Evolutionary conservation across 768 basidiomycete species (phyloP).

Genomic region (Myochromella boudieri): DNA sequence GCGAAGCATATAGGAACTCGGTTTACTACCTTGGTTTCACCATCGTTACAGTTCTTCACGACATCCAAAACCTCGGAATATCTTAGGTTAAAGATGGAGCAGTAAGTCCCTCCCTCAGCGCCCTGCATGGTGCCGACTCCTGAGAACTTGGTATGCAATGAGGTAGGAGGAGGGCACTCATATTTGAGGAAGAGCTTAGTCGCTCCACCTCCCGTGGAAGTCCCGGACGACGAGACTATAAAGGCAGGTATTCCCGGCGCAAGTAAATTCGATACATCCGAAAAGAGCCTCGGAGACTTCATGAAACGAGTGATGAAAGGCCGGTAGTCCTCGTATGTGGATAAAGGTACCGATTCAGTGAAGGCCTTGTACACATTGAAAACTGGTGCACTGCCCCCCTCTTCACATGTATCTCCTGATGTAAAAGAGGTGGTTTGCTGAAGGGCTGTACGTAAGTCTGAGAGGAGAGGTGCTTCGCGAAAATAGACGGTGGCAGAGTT

Average conservation of each 20-base stretch:
- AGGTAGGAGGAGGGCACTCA: conserved; percentile 2
- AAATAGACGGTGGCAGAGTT: conserved; percentile 3
- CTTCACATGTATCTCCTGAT: neutral
- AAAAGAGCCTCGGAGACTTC: conserved; percentile 1
- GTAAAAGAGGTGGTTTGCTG: neutral
- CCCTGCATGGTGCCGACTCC: neutral
- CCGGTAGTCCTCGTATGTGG: conserved; percentile 11
- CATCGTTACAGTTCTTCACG: neutral
- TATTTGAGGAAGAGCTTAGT: conserved; percentile 18
- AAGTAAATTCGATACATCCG: conserved; percentile 11
- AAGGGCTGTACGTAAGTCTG: conserved; percentile 4
- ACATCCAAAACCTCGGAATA: conserved; percentile 7
- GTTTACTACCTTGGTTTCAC: neutral
- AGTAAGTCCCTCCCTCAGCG: neutral
- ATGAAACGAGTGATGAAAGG: conserved; percentile 9
- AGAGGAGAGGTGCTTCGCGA: conserved; percentile 2
- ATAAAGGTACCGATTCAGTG: conserved; percentile 2
- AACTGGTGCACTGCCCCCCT: too few relatives aligned
- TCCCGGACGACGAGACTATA: conserved; percentile 18
- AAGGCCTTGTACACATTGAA: too few relatives aligned
- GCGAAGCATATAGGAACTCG: conserved; percentile 9
- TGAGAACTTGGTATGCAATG: too few relatives aligned
- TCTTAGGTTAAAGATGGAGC: conserved; percentile 6
- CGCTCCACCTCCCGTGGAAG: conserved; percentile 12
- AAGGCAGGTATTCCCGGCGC: conserved; percentile 17